A percentile compares a stretch with the other conserved stretches of the same genome.
Evolutionary conservation across 73 alveolate species (phyloP).

Genomic region (Paramecium caudatum): DNA sequence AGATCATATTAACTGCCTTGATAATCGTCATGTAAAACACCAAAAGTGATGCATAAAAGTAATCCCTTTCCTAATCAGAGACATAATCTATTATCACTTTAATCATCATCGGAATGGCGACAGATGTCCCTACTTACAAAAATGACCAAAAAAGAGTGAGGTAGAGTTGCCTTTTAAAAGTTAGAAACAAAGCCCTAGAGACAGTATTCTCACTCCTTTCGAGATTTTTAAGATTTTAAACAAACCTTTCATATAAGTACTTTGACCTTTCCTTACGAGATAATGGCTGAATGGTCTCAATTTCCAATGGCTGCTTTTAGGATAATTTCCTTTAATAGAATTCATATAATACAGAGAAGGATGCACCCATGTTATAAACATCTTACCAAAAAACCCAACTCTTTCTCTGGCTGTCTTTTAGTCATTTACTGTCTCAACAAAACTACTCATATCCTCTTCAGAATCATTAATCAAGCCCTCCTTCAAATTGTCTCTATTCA

Average conservation of each 20-base stretch:
- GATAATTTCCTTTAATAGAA: neutral
- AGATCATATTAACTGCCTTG: slow-evolving; percentile 49
- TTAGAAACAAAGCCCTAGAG: neutral
- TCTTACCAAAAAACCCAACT: slow-evolving; percentile 7
- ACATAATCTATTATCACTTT: slow-evolving; percentile 67
- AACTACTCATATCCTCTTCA: neutral
- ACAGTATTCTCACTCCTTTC: neutral
- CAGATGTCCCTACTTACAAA: neutral
- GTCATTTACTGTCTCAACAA: neutral
- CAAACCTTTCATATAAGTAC: slow-evolving; percentile 4
- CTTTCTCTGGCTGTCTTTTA: slow-evolving; percentile 25
- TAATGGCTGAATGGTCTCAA: neutral
- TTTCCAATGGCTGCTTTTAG: slow-evolving; percentile 15
- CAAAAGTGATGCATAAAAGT: slow-evolving; percentile 14
- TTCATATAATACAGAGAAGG: neutral
- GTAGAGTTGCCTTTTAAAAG: neutral
- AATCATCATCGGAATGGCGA: slow-evolving; percentile 62
- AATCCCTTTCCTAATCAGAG: neutral
- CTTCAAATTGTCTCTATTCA: slow-evolving; percentile 18
- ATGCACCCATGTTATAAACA: slow-evolving; percentile 8
- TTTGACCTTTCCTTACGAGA: neutral
- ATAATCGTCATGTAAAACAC: slow-evolving; percentile 4
- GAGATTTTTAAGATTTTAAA: neutral
- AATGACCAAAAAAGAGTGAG: neutral
- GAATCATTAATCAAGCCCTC: slow-evolving; percentile 5